Percentiles rank a stretch among this genome's conserved stretches.
Conservation (phyloP, 2,329 filamentous ascomycete genomes). For the Fusarium sp. region DNA sequence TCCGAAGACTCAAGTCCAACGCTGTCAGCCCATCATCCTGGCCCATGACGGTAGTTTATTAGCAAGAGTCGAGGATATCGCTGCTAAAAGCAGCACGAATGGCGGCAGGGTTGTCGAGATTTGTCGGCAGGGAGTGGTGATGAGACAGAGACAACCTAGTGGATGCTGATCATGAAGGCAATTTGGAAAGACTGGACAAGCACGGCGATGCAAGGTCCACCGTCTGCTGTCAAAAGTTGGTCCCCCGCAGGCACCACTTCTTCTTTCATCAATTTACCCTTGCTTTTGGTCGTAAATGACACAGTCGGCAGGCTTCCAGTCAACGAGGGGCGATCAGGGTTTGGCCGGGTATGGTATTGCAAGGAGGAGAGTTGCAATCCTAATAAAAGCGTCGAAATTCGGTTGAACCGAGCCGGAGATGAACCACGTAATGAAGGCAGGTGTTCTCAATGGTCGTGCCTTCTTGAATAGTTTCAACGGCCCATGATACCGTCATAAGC, state of each 20-base stretch:
- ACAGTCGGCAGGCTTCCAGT: slow-evolving; percentile 21
- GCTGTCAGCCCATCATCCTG: slow-evolving; percentile 43
- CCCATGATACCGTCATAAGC: slow-evolving; percentile 3
- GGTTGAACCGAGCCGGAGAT: background rate
- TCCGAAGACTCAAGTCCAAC: slow-evolving; percentile 40
- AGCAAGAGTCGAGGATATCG: slow-evolving; percentile 31
- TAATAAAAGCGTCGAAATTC: slow-evolving; percentile 7
- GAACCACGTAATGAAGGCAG: slow-evolving; percentile 9
- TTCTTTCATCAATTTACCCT: slow-evolving; percentile 20
- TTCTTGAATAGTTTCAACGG: slow-evolving; percentile 11
- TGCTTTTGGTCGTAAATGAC: slow-evolving; percentile 19
- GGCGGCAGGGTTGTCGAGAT: slow-evolving; percentile 40
- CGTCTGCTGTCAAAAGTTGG: slow-evolving; percentile 34
- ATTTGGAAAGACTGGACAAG: slow-evolving; percentile 50
- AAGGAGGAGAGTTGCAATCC: slow-evolving; percentile 6
- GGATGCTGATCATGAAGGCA: slow-evolving; percentile 47
- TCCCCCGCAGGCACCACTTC: slow-evolving; percentile 26
- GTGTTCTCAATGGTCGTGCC: slow-evolving; percentile 8
- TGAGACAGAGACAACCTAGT: slow-evolving; percentile 37
- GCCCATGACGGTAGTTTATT: slow-evolving; percentile 44
- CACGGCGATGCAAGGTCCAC: slow-evolving; percentile 45
- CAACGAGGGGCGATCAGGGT: slow-evolving; percentile 25
- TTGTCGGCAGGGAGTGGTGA: slow-evolving; percentile 44
- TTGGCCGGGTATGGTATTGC: background rate
- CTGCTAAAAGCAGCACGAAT: slow-evolving; percentile 24